Evolutionary conservation across 1,284 basidiomycete genomes (phyloP), one percentile per base, ranked within the genome.

Genomic region (Wolfiporia cocos): DNA sequence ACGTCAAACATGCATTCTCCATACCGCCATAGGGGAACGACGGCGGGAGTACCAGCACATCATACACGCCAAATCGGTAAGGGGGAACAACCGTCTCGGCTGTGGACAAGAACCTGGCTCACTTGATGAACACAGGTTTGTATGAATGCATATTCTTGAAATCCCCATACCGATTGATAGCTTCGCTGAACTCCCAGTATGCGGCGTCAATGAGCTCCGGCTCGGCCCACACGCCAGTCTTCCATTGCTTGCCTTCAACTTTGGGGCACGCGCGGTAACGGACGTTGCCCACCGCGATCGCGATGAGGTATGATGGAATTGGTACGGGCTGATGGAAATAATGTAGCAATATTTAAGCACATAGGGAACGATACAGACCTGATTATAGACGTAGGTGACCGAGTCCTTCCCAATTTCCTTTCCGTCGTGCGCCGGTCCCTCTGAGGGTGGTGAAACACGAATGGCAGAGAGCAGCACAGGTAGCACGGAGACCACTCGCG

Each of bases 1-100:
- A 94, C 0, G 89, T 85, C 42, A 91, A 61, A 58, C 90, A 93
- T 2, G 86, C 76, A 54, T 90, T 87, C 74, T 87, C 85, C 90
- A 90, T 86, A 50, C 90, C 89, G 28, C 89, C 88, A 59, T 88
- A 97, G 0, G 94, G 94, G 73, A 97, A 98, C 0, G 88, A 89
- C 12, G 92, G 86, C 0, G 95, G 95, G 6, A 97, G 71, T n/a
- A 98, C 86, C 22, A 98, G 71, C 5, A 94, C 66, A 61, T 97
- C 93, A 57, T 93, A 97, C 3, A 93, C 84, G 2, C 88, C 87
- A 67, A 95, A 98, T 37, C 73, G 71, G 63, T 98, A 99, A 0
- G 77, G 70, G 0, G 74, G 76, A 2, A 90, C 74, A 30, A 92
- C 62, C 28, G 73, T 68, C 62, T 96, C 92, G 34, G 90, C 92